phyloP scores from a whole-genome alignment of 2,329 filamentous ascomycete species.

The Penicillium sp. region DNA sequence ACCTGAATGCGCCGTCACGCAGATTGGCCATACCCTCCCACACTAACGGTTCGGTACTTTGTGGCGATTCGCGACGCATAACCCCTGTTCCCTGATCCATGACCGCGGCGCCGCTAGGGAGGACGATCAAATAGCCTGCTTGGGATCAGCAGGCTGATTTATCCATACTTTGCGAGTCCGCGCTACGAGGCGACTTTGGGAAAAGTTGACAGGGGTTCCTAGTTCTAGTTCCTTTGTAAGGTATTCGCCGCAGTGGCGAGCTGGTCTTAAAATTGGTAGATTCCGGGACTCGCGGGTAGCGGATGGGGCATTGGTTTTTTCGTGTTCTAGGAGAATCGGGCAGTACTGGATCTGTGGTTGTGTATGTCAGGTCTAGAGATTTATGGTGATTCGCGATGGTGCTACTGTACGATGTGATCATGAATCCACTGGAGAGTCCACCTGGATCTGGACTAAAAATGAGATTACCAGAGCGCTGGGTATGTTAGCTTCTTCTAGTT shows the following conservation, averaged over 20 bases:
- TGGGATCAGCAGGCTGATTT: conserved; percentile 2
- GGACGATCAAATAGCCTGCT: conserved; percentile 1
- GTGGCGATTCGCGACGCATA: conserved; percentile 4
- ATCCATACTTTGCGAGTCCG: conserved; percentile 1
- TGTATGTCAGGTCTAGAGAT: conserved; percentile 4
- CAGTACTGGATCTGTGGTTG: conserved; percentile 6
- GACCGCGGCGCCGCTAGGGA: conserved; percentile 11
- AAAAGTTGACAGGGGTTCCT: no score
- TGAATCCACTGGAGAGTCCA: background rate
- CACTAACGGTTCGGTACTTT: conserved; percentile 14
- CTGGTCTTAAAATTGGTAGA: background rate
- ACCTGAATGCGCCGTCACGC: background rate
- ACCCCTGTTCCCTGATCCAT: conserved; percentile 9
- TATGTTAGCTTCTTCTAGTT: background rate
- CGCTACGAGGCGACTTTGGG: conserved; percentile 3
- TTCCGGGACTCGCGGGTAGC: background rate
- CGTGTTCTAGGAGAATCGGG: conserved; percentile 13
- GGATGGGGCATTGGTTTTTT: conserved; percentile 10
- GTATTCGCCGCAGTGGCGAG: conserved; percentile 1
- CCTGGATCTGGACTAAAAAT: background rate
- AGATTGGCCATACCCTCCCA: conserved; percentile 11
- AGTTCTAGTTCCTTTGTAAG: conserved; percentile 4
- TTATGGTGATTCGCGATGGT: background rate
- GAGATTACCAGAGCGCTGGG: background rate
- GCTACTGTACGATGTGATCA: conserved; percentile 6